Conservation (phyloP, 306 rosid species). For the Elaeagnus macrophylla region DNA sequence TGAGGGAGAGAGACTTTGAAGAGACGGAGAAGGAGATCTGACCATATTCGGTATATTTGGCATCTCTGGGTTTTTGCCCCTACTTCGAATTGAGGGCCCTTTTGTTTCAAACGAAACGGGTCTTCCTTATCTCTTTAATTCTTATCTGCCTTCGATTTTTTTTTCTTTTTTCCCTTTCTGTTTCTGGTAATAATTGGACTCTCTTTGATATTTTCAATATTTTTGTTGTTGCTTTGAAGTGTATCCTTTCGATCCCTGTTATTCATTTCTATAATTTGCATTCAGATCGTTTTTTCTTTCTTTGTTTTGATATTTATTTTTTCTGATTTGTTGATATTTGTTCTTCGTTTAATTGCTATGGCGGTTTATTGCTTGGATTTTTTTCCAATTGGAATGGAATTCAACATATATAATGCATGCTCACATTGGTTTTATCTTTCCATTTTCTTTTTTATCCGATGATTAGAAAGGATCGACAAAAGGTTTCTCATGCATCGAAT, state of each 20-base stretch:
- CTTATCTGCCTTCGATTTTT: background rate
- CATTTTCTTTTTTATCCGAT: too few species aligned
- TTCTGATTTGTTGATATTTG: too few species aligned
- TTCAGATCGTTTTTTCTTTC: too few species aligned
- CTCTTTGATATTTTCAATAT: background rate
- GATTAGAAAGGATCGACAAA: too few species aligned
- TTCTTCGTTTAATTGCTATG: too few species aligned
- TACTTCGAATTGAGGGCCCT: constrained; percentile 39
- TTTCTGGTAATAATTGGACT: constrained; percentile 27
- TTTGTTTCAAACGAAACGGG: constrained; percentile 27
- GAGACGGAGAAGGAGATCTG: constrained; percentile 32
- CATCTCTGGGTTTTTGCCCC: constrained; percentile 14
- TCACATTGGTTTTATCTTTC: too few species aligned
- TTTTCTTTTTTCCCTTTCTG: constrained; percentile 13
- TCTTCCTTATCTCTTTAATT: constrained; percentile 19
- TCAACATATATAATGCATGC: too few species aligned
- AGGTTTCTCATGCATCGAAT: too few species aligned
- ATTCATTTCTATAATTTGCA: background rate
- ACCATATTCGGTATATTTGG: constrained; percentile 24
- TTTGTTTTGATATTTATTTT: too few species aligned
- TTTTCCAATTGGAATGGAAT: too few species aligned
- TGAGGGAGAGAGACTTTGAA: constrained; percentile 21
- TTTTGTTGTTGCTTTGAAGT: background rate
- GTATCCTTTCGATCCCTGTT: background rate
- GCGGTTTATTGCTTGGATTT: too few species aligned